phyloP scores from a whole-genome alignment of 805 yeast species.

The Starmerella apicola region DNA sequence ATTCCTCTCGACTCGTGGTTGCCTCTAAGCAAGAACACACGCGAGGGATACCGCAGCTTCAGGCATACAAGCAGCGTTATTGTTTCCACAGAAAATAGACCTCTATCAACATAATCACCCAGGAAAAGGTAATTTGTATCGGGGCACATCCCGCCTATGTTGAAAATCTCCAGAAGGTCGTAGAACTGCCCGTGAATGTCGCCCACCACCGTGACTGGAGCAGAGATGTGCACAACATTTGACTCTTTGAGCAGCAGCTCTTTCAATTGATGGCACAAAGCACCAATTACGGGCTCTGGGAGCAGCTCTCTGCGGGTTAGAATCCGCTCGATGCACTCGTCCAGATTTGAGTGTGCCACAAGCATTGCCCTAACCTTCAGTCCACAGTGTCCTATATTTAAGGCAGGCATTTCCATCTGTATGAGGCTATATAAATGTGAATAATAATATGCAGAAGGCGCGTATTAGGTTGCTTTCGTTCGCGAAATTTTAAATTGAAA shows the following conservation, averaged over 20 bases:
- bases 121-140: slow-evolving; percentile 83
- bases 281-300: slow-evolving; percentile 57
- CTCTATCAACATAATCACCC: slow-evolving; percentile 95
- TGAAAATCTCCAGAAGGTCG: slow-evolving; percentile 82
- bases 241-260: slow-evolving; percentile 69
- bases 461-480: too few species aligned
- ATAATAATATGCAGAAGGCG: too few species aligned
- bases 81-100: slow-evolving; percentile 87
- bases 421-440: too few species aligned
- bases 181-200: slow-evolving; percentile 97
- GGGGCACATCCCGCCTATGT: slow-evolving; percentile 88
- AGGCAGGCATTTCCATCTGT: too few species aligned
- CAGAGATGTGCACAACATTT: slow-evolving; percentile 68
- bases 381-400: too few species aligned
- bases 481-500: too few species aligned
- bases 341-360: slow-evolving; percentile 33
- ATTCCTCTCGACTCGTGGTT: slow-evolving; percentile 95
- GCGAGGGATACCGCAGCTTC: slow-evolving; percentile 74
- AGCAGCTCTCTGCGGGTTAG: slow-evolving; percentile 47
- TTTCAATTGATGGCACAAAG: slow-evolving; percentile 69
- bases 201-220: slow-evolving; percentile 93
- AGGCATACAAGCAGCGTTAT: slow-evolving; percentile 69
- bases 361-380: slow-evolving; percentile 13
- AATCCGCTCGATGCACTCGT: slow-evolving; percentile 55
- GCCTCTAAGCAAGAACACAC: slow-evolving; percentile 78